These are phyloP conservation scores for Borovskyia barvae DNA, from an alignment of 208 protist species.

Conservation along the genomic window DNA sequence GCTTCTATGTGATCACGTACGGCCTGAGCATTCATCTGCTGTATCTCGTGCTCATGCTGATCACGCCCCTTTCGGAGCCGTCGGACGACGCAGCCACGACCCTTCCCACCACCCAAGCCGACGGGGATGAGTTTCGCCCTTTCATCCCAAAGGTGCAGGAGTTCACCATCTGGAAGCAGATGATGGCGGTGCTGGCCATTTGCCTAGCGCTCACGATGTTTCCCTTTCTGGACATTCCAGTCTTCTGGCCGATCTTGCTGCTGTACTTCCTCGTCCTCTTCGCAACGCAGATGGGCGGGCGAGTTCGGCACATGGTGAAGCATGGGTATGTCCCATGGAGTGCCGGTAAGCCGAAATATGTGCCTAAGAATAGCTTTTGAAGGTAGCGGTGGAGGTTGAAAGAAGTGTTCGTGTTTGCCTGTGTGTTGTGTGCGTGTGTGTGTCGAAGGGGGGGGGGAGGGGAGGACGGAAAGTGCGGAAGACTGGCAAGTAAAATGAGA, in stretches of 20 bases:
- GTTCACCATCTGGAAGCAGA: conserved; percentile 96
- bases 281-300: conserved; percentile 91
- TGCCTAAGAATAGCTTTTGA: conserved; percentile 59
- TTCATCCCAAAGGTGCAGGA: conserved; percentile 96
- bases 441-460: no score
- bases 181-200: conserved; percentile 80
- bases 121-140: conserved; percentile 90
- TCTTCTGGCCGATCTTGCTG: conserved; percentile 98
- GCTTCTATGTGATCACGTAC: conserved; percentile 97
- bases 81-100: conserved; percentile 42
- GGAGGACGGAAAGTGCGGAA: no score
- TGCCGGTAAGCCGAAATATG: conserved; percentile 80
- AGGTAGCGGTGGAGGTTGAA: neutral
- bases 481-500: no score
- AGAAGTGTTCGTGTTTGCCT: conserved; percentile 1
- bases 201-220: conserved; percentile 93
- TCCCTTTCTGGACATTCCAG: conserved; percentile 94
- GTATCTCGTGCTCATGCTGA: conserved; percentile 94
- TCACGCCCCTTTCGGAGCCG: conserved; percentile 94
- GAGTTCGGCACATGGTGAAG: conserved; percentile 97
- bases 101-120: conserved; percentile 68
- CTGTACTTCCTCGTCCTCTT: conserved; percentile 97
- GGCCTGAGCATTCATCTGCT: conserved; percentile 96
- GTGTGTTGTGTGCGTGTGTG: no score
- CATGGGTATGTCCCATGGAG: conserved; percentile 94